A percentile compares a stretch with the other conserved stretches of the same genome.
phyloP scores from a whole-genome alignment of 805 yeast species.

The Candida saitoana region DNA sequence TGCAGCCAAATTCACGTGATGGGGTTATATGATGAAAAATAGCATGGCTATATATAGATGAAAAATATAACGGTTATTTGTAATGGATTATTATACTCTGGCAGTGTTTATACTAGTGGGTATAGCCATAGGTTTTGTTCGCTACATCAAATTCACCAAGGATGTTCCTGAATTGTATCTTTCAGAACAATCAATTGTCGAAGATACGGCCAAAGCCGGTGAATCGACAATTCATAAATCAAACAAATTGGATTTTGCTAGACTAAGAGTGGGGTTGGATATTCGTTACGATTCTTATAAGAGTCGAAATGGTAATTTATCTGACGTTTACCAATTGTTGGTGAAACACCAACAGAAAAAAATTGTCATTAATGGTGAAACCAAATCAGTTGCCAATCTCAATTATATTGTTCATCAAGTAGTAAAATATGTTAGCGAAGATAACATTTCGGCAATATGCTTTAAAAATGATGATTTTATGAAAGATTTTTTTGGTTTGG shows the following conservation, averaged over 20 bases:
- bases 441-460: constrained; percentile 19
- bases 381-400: constrained; percentile 12
- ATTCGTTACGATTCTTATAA: constrained; percentile 59
- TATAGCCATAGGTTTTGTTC: constrained; percentile 12
- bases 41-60: too few species aligned
- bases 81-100: neutral
- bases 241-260: constrained; percentile 66
- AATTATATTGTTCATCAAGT: constrained; percentile 24
- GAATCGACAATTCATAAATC: constrained; percentile 80
- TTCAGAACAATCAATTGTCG: constrained; percentile 60
- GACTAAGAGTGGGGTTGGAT: constrained; percentile 63
- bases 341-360: constrained; percentile 22
- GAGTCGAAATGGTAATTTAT: constrained; percentile 68
- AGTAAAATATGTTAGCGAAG: constrained; percentile 13
- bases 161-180: constrained; percentile 60
- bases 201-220: constrained; percentile 56
- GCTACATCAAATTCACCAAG: constrained; percentile 32
- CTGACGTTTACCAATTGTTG: constrained; percentile 67
- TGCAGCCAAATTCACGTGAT: constrained; percentile 1
- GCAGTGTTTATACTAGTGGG: neutral
- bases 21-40: neutral
- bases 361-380: constrained; percentile 19
- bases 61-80: too few species aligned
- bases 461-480: constrained; percentile 21
- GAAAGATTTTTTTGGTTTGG: constrained; percentile 29